Percentiles rank a stretch among this genome's conserved stretches.
phyloP scores from a whole-genome alignment of 345 rosid genomes.

The Eucalyptus marginata region DNA sequence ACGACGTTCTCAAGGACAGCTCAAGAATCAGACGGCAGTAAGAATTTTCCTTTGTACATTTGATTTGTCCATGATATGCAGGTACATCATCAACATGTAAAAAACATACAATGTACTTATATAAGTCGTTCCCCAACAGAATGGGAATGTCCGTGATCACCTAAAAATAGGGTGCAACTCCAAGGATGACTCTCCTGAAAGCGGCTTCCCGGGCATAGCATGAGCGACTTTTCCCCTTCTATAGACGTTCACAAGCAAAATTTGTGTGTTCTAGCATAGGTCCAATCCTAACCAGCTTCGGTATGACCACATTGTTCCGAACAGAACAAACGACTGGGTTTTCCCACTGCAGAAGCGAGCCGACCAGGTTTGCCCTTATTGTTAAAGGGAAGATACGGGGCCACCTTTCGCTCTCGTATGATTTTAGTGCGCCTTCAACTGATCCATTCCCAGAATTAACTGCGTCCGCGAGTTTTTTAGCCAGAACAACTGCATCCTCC shows the following conservation, averaged over 20 bases:
- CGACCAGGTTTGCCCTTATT: conserved; percentile 64
- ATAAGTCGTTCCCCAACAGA: not conserved
- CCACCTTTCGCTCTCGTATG: conserved; percentile 75
- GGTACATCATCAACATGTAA: not conserved
- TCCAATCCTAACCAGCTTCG: conserved; percentile 62
- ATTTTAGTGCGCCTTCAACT: conserved; percentile 40
- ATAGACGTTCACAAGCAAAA: conserved; percentile 62
- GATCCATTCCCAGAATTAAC: conserved; percentile 26
- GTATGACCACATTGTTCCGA: conserved; percentile 50
- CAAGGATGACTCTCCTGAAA: not conserved
- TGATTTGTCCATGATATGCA: not conserved
- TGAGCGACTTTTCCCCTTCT: not conserved
- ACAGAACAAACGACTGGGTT: conserved; percentile 59
- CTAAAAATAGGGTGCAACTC: not conserved
- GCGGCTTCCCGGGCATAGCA: not conserved
- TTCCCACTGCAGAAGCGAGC: conserved; percentile 82
- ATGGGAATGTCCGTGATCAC: not conserved
- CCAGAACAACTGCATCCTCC: conserved; percentile 68
- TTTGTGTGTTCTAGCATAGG: conserved; percentile 76
- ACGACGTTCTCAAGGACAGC: not conserved
- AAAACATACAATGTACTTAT: not conserved
- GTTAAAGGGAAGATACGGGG: conserved; percentile 63
- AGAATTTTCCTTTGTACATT: not conserved
- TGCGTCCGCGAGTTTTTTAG: conserved; percentile 52
- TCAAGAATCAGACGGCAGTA: not conserved